Evolutionary conservation across 1,284 basidiomycete species (phyloP).

Genomic region (Mycosarcoma maydis): DNA sequence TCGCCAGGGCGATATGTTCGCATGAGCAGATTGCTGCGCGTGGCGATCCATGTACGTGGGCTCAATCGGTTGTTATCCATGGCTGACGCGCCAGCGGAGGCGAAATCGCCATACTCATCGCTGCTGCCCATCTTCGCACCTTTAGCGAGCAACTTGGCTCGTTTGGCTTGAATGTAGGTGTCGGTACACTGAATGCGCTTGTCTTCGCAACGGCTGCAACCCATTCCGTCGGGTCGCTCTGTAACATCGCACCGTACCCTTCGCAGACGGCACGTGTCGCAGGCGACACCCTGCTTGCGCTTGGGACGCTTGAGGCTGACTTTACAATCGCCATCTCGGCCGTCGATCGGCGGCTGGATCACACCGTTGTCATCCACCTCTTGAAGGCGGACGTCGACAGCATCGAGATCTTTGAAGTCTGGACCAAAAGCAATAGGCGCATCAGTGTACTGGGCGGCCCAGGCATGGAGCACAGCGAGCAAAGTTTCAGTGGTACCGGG

Average conservation of each 20-base stretch:
- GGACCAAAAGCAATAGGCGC: slow-evolving; percentile 56
- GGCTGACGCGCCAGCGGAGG: slow-evolving; percentile 2
- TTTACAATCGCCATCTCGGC: slow-evolving; percentile 14
- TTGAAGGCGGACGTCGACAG: slow-evolving; percentile 14
- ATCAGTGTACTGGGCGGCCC: slow-evolving; percentile 60
- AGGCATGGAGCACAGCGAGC: slow-evolving; percentile 58
- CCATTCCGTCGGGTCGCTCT: slow-evolving; percentile 58
- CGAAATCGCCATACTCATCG: slow-evolving; percentile 5
- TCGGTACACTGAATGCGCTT: slow-evolving; percentile 64
- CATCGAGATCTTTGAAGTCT: slow-evolving; percentile 34
- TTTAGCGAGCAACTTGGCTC: slow-evolving; percentile 36
- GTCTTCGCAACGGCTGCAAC: slow-evolving; percentile 63
- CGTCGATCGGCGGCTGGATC: slow-evolving; percentile 9
- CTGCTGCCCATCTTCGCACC: slow-evolving; percentile 15
- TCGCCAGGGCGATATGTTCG: slow-evolving; percentile 37
- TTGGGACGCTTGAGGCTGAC: slow-evolving; percentile 48
- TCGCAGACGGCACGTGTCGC: slow-evolving; percentile 63
- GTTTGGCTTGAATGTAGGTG: slow-evolving; percentile 62
- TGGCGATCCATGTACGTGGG: slow-evolving; percentile 32
- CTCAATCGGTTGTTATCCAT: slow-evolving; percentile 23
- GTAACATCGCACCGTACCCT: slow-evolving; percentile 63
- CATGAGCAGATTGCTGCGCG: slow-evolving; percentile 21
- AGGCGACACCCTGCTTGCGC: slow-evolving; percentile 65
- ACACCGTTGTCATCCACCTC: slow-evolving; percentile 36
- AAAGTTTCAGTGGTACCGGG: slow-evolving; percentile 57